Base-by-base conservation (phyloP, 192 early-diverging fungal species). In the Podila clonocystis region DNA sequence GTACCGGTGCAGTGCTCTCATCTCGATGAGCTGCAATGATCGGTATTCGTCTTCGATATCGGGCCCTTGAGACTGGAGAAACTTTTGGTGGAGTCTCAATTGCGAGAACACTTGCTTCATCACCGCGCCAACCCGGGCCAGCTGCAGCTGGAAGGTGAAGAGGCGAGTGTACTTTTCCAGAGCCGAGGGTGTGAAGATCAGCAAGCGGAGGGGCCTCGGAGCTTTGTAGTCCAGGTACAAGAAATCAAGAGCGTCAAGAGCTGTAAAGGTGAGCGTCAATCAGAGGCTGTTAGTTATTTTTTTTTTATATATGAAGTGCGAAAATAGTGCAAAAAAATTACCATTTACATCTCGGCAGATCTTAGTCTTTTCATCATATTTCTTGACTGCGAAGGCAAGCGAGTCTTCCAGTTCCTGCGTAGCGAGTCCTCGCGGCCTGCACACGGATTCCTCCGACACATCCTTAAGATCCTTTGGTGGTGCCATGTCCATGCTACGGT, bases 211-310 rank as follows among this genome's bases (percentile, higher is more conserved):
- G 0, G 88, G 88, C 22, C 83, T 73, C 11, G 82, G 75, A 13
- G 86, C 75, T 50, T 80, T 75, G 71, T 87, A 89, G 17, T 78
- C 63, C 41, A 89, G 48, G 11, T 84, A 83, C 26, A 89, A 69
- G 67, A 87, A 89, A 41, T 89, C 88, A 3, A 87, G 67, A n/a
- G 86, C 85, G 30, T 85, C 85, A 9, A 87, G 48, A 19, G 83
- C 80, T 83, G 49, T 31, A 45, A 45, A 45, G 12, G 12, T 17
- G 41, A n/a, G n/a, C n/a, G n/a, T n/a, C n/a, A n/a, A 36, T 17
- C 13, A 45, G 38, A 41, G 41, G 15, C 11, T 0, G 41, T 45
- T 45, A 45, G 41, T 12, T 0, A 45, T 0, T 15, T 45, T n/a
- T n/a, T n/a, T n/a, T n/a, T n/a, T n/a, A n/a, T n/a, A n/a, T n/a